Base-by-base conservation (phyloP, 495 filamentous ascomycete species). In the Penicillium turbatum region DNA sequence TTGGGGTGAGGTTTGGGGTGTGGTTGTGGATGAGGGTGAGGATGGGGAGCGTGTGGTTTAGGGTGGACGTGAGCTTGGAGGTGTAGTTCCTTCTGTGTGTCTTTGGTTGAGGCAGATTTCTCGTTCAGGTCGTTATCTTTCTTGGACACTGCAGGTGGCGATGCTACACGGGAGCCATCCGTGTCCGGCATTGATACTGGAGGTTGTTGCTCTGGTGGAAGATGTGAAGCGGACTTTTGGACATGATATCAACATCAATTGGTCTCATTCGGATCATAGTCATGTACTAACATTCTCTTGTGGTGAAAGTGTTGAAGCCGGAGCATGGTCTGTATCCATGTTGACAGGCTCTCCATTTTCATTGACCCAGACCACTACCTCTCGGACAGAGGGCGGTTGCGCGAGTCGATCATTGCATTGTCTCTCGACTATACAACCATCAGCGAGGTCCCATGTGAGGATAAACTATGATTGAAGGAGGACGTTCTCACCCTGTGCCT, bases 351-450 rank as follows among this genome's bases (percentile, higher is more conserved):
- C 72, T 48, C 86, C 85, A 48, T 81, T 53, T 44, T 82, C 71
- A 62, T 92, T 79, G 26, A 89, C 80, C 61, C 78, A 86, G 56
- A 88, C 79, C 26, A 86, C 71, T 15, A 86, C 80, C 43, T 82
- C 71, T 15, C 73, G 62, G 19, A 62, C 68, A 37, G 63, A 74
- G 44, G 60, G 29, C 34, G 46, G 24, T 21, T 62, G 48, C 29
- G 42, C 26, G 16, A 51, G 39, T 26, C 21, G n/a, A n/a, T n/a
- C 49, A 13, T 39, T 17, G 7, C 55, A 49, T 19, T 42, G 30
- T 27, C 26, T 39, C 8, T 56, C 35, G 6, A 38, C 55, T 59
- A 49, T 17, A 3, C 1, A 42, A 1, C 9, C 3, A 27, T 63
- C 17, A 63, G 57, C 37, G 38, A 34, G 16, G 9, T 16, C 3